Conservation (phyloP, 441 rosid species). For the Metrosideros polymorpha region DNA sequence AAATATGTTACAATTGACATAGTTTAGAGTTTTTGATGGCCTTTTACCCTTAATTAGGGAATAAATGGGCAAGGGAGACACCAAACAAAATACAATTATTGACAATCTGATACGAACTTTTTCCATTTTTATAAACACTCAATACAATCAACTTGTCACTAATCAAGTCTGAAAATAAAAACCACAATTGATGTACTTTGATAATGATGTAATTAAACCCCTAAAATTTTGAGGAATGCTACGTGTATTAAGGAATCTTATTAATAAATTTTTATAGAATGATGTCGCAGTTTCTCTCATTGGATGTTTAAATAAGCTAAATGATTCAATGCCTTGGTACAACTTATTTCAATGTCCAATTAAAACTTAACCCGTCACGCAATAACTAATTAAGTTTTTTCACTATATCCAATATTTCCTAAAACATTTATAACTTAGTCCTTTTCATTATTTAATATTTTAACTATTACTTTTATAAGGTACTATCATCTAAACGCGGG, state of each 20-base stretch:
- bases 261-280: no score
- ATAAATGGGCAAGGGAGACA: background rate
- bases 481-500: background rate
- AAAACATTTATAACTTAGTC: background rate
- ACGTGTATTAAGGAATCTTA: no score
- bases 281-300: background rate
- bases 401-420: background rate
- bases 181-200: background rate
- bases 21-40: no score
- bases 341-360: background rate
- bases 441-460: background rate
- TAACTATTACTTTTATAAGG: background rate
- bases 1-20: no score
- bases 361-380: background rate
- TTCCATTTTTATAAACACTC: background rate
- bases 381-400: background rate
- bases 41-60: no score
- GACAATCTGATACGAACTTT: background rate
- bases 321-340: background rate
- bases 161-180: background rate
- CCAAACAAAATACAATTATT: background rate
- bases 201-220: background rate
- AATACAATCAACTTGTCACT: background rate
- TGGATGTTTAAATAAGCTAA: no score
- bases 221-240: background rate